phyloP scores from a whole-genome alignment of 192 early-diverging fungal genomes.

The Podila horticola region DNA sequence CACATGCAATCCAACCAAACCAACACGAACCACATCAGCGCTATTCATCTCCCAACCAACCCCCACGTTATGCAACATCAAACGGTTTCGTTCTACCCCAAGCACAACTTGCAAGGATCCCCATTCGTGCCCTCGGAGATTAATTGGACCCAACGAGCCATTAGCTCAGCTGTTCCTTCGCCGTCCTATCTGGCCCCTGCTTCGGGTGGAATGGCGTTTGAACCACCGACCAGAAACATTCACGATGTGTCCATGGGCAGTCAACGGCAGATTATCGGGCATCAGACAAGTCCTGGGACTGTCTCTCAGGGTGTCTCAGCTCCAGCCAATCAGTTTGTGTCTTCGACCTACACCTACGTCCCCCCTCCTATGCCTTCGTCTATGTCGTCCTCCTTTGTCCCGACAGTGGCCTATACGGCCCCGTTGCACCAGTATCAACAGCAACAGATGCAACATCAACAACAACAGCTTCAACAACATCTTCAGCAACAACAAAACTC shows the following conservation, averaged over 20 bases:
- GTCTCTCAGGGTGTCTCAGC: too few species aligned
- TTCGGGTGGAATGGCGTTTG: background rate
- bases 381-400: too few species aligned
- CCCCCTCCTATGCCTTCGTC: too few species aligned
- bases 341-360: too few species aligned
- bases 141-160: background rate
- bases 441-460: too few species aligned
- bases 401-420: too few species aligned
- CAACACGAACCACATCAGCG: background rate
- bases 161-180: background rate
- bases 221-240: background rate
- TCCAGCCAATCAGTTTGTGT: too few species aligned
- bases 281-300: background rate
- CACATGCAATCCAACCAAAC: too few species aligned
- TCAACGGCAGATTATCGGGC: background rate
- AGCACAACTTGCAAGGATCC: background rate
- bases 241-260: background rate
- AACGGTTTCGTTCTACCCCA: background rate
- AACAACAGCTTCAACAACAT: too few species aligned
- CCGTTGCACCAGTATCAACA: too few species aligned
- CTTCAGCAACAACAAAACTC: too few species aligned
- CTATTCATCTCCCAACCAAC: background rate
- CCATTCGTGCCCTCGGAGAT: background rate
- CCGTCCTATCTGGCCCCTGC: conserved; percentile 1
- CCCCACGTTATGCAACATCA: background rate